Evolutionary conservation across 2,329 filamentous ascomycete species (phyloP).

Genomic region (Trichoderma breve): DNA sequence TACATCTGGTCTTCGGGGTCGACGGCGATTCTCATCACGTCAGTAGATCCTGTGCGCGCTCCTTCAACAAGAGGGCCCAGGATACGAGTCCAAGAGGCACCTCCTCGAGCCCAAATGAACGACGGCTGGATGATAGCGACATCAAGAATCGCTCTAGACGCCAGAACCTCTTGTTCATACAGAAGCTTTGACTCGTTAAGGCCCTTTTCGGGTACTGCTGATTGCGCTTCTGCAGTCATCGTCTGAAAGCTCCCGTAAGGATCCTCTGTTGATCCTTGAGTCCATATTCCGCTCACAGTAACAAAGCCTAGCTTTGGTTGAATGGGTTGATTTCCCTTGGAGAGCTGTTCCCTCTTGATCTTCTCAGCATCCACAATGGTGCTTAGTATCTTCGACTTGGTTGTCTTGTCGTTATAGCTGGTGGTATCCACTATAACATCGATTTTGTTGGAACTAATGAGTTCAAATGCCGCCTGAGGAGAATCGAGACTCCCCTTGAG

Average conservation of each 20-base stretch:
- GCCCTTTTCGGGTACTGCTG: not conserved
- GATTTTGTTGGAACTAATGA: not conserved
- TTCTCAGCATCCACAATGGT: not conserved
- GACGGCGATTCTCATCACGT: not conserved
- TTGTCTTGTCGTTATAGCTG: not conserved
- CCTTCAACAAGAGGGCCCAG: not conserved
- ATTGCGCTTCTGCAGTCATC: not conserved
- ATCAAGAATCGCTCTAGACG: not conserved
- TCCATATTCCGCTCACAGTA: not conserved
- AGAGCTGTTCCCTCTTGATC: not conserved
- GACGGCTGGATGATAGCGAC: not conserved
- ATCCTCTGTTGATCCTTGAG: not conserved
- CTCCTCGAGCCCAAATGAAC: not conserved
- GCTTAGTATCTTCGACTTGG: not conserved
- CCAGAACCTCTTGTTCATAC: not conserved
- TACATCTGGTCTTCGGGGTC: not conserved
- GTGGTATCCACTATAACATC: not conserved
- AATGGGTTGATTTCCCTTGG: not conserved
- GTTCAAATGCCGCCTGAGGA: not conserved
- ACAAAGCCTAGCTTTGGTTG: not conserved
- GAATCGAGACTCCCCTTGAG: not conserved
- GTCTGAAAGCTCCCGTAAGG: not conserved
- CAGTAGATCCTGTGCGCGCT: not conserved
- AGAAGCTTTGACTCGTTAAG: not conserved
- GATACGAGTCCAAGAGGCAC: not conserved